Base-by-base conservation (phyloP, 306 rosid genomes). In the Sicyos baderoa region DNA sequence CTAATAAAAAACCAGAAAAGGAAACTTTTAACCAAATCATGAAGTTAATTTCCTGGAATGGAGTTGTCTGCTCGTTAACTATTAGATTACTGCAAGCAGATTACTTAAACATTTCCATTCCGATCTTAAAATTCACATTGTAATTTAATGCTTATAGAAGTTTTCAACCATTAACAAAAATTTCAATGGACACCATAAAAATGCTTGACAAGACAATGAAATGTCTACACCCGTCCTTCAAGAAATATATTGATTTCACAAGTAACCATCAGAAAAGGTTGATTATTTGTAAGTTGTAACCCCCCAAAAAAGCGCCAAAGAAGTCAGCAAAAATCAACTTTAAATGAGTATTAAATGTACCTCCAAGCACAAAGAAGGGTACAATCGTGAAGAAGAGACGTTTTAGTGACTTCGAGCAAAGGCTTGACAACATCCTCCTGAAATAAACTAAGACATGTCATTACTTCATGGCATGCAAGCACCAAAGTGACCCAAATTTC, bases 341-440 rank as follows among this genome's bases (percentile, higher is more conserved):
- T 66, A 50, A 76, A 44, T 42, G 74, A 64, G 53, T 23, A 71
- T 69, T n/a, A 73, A 63, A 9, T 55, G 55, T 72, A 93, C 98
- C 98, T 93, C 98, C 98, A 89, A 70, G 76, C 97, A 84, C 98
- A 93, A 77, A 93, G 71, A 29, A 93, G 86, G 64, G 97, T 85
- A 71, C 97, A 93, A 54, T 89, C 98, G 76, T 89, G 98, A 81
- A 88, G 98, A 85, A 93, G 74, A 71, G 96, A 91, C 54, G 97
- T 93, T 84, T 93, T 93, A 16, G 98, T 93, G 75, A 93, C 97
- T 84, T 93, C 98, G 70, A 93, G 96, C 16, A 89, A 83, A 25
- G 98, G 98, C 80, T 93, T 93, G 48, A 77, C 70, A 58, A 89
- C 98, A 83, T 93, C 98, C 75, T 93, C 98, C 98, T 93, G 80